These are phyloP conservation scores for Digitaria exilis DNA, from an alignment of 202 grass and related monocot genomes.

Conservation along the genomic window DNA sequence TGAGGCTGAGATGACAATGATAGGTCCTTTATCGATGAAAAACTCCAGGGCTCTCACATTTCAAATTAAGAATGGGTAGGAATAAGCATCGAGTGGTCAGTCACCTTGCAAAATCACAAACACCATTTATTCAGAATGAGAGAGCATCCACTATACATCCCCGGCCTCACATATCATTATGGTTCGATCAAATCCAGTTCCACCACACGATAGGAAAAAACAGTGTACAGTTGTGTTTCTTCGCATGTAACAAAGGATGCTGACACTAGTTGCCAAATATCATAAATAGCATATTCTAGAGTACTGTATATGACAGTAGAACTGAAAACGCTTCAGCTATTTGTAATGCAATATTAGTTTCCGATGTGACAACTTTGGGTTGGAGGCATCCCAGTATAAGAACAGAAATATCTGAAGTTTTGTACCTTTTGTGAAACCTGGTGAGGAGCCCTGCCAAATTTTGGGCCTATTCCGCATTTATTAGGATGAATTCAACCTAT, in stretches of 20 bases:
- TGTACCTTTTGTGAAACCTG: not conserved
- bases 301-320: too few species aligned
- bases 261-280: too few species aligned
- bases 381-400: not conserved
- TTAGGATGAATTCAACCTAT: not conserved
- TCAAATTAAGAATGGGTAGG: not conserved
- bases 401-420: not conserved
- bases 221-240: not conserved
- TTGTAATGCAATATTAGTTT: too few species aligned
- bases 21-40: not conserved
- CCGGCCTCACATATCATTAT: not conserved
- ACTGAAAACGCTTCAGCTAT: too few species aligned
- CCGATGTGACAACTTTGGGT: too few species aligned
- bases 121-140: not conserved
- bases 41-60: not conserved
- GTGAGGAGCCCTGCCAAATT: not conserved
- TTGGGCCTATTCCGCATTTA: not conserved
- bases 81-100: not conserved
- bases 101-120: not conserved
- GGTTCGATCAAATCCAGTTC: not conserved
- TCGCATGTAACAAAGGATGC: too few species aligned
- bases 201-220: not conserved
- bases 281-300: too few species aligned
- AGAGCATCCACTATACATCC: not conserved
- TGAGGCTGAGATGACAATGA: not conserved